Percentiles rank a stretch among this genome's conserved stretches.
Evolutionary conservation across 257 asterid species (phyloP).

Genomic region (Nicotiana undulata): DNA sequence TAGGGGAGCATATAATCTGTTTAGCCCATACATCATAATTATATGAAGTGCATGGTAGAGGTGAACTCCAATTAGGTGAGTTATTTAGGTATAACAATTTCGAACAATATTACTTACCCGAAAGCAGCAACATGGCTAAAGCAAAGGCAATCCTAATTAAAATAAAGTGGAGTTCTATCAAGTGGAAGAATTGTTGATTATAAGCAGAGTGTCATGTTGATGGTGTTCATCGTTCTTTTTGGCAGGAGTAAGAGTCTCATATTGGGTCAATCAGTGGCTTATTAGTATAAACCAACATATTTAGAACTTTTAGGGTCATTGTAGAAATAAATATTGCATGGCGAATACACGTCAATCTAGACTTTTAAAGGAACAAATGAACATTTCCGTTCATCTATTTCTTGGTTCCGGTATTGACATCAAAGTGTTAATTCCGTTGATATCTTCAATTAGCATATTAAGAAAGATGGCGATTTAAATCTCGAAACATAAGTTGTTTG

Average conservation of each 20-base stretch:
- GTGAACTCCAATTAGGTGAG: slow-evolving; percentile 98
- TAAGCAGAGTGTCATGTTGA: neutral
- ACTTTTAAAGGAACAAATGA: neutral
- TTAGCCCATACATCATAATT: slow-evolving; percentile 77
- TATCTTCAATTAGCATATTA: too few relatives aligned
- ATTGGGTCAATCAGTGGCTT: neutral
- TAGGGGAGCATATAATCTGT: slow-evolving; percentile 14
- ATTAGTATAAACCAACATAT: neutral
- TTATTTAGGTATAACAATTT: slow-evolving; percentile 5
- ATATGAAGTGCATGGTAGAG: slow-evolving; percentile 98
- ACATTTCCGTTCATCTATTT: neutral
- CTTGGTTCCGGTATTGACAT: too few relatives aligned
- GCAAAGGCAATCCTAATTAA: too few relatives aligned
- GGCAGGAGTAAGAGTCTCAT: neutral
- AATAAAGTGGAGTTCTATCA: too few relatives aligned
- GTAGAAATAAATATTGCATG: slow-evolving; percentile 1
- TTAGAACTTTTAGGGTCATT: neutral
- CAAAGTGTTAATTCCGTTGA: too few relatives aligned
- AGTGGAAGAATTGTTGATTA: too few relatives aligned
- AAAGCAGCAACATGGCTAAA: too few relatives aligned
- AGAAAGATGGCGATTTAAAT: too few relatives aligned
- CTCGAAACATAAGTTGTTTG: too few relatives aligned
- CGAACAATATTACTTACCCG: neutral
- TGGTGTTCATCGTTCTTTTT: neutral
- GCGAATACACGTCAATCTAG: neutral